phyloP scores from a whole-genome alignment of 2,329 filamentous ascomycete genomes.

The Microcyclospora tardicrescens region DNA sequence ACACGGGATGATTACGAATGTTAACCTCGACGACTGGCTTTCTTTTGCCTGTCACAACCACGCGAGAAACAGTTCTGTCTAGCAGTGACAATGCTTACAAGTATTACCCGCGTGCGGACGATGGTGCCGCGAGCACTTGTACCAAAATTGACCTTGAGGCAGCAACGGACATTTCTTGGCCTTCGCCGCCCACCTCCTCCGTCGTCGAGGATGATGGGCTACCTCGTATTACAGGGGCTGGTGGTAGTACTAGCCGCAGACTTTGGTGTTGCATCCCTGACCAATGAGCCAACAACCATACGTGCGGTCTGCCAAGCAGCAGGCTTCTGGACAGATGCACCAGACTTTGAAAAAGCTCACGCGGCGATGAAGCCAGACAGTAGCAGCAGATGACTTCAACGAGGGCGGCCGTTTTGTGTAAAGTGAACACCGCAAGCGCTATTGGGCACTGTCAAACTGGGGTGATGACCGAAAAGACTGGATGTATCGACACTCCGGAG shows the following conservation, averaged over 20 bases:
- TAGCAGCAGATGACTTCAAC: no score
- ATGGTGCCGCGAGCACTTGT: neutral
- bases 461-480: no score
- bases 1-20: no score
- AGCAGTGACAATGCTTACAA: neutral
- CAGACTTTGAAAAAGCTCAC: conserved; percentile 11
- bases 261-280: conserved; percentile 12
- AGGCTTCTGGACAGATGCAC: conserved; percentile 15
- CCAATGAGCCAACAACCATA: conserved; percentile 12
- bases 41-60: no score
- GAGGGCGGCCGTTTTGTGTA: no score
- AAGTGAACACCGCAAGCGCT: no score
- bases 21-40: no score
- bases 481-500: no score
- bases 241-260: conserved; percentile 21
- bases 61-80: no score
- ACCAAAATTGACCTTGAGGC: conserved; percentile 2
- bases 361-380: neutral
- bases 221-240: conserved; percentile 22
- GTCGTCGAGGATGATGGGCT: conserved; percentile 18
- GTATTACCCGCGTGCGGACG: neutral
- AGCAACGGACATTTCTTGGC: conserved; percentile 18
- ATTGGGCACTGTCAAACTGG: no score
- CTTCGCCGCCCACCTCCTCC: conserved; percentile 19
- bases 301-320: conserved; percentile 16